Evolutionary conservation across 306 rosid genomes (phyloP), one percentile per base, ranked within the genome.

Genomic region (Inga oerstediana): DNA sequence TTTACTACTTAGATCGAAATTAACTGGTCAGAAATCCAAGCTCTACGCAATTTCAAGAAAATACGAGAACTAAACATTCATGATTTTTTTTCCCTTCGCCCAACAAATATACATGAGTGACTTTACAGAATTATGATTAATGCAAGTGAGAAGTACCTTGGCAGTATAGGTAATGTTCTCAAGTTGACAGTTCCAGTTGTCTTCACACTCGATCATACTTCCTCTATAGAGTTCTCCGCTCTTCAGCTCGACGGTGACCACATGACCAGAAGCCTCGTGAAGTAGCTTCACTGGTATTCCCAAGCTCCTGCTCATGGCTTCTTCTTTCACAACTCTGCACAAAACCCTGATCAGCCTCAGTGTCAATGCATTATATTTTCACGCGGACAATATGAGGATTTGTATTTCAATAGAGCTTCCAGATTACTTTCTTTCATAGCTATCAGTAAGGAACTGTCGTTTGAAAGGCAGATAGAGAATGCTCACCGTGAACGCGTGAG

Each of bases 191-290:
- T 94, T 96, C 99, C 98, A 96, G 87, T 96, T 96, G 82, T 96
- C 99, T 83, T 96, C 99, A 70, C 99, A 96, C 88, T 96, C 99
- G 43, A 96, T 82, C 98, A 96, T 92, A 84, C 96, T 91, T 37
- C 99, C 99, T 86, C 99, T 88, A 79, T 96, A 94, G 61, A 96
- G 98, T 89, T 96, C 99, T 4, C 99, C 99, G 70, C 99, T 96
- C 86, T 96, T 96, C 41, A 96, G 97, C 91, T 96, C 99, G 62
- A 96, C 99, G 8, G 98, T 91, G 20, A 96, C 98, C 15, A 96
- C 87, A 74, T 96, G 99, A 24, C 99, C 99, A 0, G 98, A 91
- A 20, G 99, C 98, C 84, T 96, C 99, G 91, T 96, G 98, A 56
- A 96, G 97, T 17, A 96, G 94, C 93, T 96, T 96, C 88, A 96